Base-by-base conservation (phyloP, 2,329 filamentous ascomycete genomes). In the Hirsutella rhossiliensis region DNA sequence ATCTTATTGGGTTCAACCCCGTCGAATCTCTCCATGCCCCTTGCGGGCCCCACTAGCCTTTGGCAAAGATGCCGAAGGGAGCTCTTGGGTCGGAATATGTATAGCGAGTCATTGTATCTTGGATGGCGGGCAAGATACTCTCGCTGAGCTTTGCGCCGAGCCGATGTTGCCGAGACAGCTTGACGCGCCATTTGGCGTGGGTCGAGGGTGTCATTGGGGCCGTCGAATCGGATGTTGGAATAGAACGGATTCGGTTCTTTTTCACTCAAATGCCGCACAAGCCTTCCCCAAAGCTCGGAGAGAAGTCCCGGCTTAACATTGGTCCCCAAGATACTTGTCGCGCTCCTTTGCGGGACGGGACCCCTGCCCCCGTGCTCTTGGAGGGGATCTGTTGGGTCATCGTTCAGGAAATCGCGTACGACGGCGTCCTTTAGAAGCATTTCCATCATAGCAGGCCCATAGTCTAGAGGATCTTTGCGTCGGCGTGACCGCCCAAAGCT, bases 401-500 rank as follows among this genome's bases (percentile, higher is more conserved):
- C 88, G 5, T 97, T 88, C 3, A 98, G 75, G 49, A 98, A 98
- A 55, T 97, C 92, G 41, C 81, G 82, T 7, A 98, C 90, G 23
- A 98, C 88, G 1, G 88, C 87, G 62, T 97, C 90, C 59, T 97
- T 97, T 39, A 97, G 73, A 41, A 98, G 73, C 88, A 97, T 95
- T 59, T 97, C 92, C 59, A 94, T 84, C 44, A 87, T 89, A 7
- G 87, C 88, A 19, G 85, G 85, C 3, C 89, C 89, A 58, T 94
- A 94, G 58, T 96, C 89, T 15, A 97, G 69, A 2, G 90, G 89
- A 58, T 97, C 92, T 54, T 80, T 81, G 29, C 74, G 72, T 36
- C 76, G 71, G 27, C 69, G 69, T 53, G 76, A 67, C 55, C 77
- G 72, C 43, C 76, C 69, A 56, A 83, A 69, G 52, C 78, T 67